Evolutionary conservation across 1,284 basidiomycete genomes (phyloP).

Genomic region (Sutorius eximius): DNA sequence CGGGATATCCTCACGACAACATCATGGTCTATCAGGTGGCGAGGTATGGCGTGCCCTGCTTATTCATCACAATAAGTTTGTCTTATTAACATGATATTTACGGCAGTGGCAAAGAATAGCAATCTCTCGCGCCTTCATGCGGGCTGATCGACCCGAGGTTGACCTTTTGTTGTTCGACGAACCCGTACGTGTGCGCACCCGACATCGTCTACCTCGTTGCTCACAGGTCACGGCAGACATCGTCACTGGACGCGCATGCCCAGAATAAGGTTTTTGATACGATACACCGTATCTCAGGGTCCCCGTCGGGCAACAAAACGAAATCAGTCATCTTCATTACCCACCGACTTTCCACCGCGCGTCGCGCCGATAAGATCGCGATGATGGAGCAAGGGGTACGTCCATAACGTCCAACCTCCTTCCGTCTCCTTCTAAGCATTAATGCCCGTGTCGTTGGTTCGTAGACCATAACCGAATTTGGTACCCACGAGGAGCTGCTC

Average conservation of each 20-base stretch:
- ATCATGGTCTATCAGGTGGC: conserved; percentile 74
- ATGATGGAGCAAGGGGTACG: conserved; percentile 81
- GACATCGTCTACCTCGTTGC: conserved; percentile 7
- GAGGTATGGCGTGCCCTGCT: conserved; percentile 50
- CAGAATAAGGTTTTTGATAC: conserved; percentile 78
- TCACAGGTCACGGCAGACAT: conserved; percentile 50
- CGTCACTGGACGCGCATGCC: conserved; percentile 77
- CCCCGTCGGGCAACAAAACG: conserved; percentile 50
- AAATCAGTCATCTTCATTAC: conserved; percentile 85
- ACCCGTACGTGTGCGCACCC: conserved; percentile 49
- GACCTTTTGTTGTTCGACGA: conserved; percentile 81
- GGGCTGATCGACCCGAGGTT: conserved; percentile 68
- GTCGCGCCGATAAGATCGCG: conserved; percentile 78
- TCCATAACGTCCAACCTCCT: conserved; percentile 30
- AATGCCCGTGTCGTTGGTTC: conserved; percentile 18
- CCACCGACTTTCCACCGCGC: conserved; percentile 76
- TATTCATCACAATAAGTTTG: conserved; percentile 19
- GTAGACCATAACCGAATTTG: conserved; percentile 77
- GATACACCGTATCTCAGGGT: conserved; percentile 59
- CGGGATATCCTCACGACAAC: conserved; percentile 34
- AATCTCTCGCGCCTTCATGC: conserved; percentile 81
- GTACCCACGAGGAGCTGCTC: conserved; percentile 74
- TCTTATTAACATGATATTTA: conserved; percentile 17
- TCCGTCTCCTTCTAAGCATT: conserved; percentile 18
- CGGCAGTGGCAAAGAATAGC: conserved; percentile 83